Base-by-base conservation (phyloP, 257 asterid species). In the Linaria vulgaris region DNA sequence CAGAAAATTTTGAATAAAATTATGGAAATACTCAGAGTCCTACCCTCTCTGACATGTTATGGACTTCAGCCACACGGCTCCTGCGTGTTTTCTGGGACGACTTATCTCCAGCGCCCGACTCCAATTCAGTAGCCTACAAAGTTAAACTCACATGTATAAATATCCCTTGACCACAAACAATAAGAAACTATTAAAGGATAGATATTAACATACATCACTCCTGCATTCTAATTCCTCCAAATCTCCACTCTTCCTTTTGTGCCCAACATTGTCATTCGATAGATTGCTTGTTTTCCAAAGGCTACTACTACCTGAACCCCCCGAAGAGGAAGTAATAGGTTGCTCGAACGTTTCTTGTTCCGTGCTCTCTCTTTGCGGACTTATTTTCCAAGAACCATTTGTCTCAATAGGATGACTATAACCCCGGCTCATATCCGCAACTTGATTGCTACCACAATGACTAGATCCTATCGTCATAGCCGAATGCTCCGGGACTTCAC, bases 41-140 rank as follows among this genome's bases (percentile, higher is more conserved):
- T 79, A 90, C 97, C 85, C 97, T 87, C 71, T 90, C 97, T 15
- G 97, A 90, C 37, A 80, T 79, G 75, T 90, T 90, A 69, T 90
- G 97, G 59, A 90, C 95, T 80, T 87, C 87, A 66, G 96, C 96
- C 20, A 89, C 87, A 5, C 94, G 92, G 76, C 80, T 82, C 76
- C 79, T 82, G 24, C 96, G 88, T 17, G 82, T 55, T 78, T 80
- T 81, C 66, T 73, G 80, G 57, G 81, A 72, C 0, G 81, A 25
- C 75, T 87, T 90, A 63, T 74, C 78, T 64, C 83, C 90, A 31
- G 77, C 66, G 13, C 70, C 87, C 14, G 92, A 77, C 62, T 87
- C 88, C 76, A 79, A 64, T 13, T 79, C 91, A 63, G 79, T 83
- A 62, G 86, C 90, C 97, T 90, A 46, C 64, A 76, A 61, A 31